Conservation (phyloP, 1,139 yeast genomes). For the Magnusiomyces paraingens region DNA sequence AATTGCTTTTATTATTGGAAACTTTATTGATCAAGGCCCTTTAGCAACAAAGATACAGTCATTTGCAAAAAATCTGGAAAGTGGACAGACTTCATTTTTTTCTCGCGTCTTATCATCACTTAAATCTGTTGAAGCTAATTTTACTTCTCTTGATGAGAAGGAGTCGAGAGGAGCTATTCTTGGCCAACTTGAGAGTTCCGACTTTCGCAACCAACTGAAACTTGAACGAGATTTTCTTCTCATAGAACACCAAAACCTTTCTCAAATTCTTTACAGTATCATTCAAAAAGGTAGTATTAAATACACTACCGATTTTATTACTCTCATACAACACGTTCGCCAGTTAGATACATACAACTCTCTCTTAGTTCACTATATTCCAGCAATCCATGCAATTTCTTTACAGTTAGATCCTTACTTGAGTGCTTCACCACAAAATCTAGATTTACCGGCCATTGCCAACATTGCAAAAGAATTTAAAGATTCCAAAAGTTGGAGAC, state of each 20-base stretch:
- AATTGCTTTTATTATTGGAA: constrained; percentile 49
- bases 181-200: constrained; percentile 42
- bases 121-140: constrained; percentile 48
- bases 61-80: constrained; percentile 10
- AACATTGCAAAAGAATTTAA: constrained; percentile 5
- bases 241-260: constrained; percentile 63
- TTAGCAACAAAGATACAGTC: constrained; percentile 7
- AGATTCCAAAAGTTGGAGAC: constrained; percentile 24
- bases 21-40: constrained; percentile 17
- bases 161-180: constrained; percentile 48
- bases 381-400: constrained; percentile 29
- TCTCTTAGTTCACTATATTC: constrained; percentile 57
- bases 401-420: constrained; percentile 14
- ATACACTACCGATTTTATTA: constrained; percentile 41
- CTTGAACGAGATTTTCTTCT: constrained; percentile 58
- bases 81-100: constrained; percentile 16
- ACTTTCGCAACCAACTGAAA: constrained; percentile 48
- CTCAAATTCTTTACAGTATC: constrained; percentile 45
- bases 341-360: constrained; percentile 53
- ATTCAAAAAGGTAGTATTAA: constrained; percentile 24
- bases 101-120: constrained; percentile 47
- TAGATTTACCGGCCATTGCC: background rate
- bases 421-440: constrained; percentile 9
- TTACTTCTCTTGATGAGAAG: constrained; percentile 51
- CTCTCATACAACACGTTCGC: constrained; percentile 39